These are phyloP conservation scores for Apiospora malaysiana DNA, from an alignment of 2,329 filamentous ascomycete genomes.

Conservation along the genomic window DNA sequence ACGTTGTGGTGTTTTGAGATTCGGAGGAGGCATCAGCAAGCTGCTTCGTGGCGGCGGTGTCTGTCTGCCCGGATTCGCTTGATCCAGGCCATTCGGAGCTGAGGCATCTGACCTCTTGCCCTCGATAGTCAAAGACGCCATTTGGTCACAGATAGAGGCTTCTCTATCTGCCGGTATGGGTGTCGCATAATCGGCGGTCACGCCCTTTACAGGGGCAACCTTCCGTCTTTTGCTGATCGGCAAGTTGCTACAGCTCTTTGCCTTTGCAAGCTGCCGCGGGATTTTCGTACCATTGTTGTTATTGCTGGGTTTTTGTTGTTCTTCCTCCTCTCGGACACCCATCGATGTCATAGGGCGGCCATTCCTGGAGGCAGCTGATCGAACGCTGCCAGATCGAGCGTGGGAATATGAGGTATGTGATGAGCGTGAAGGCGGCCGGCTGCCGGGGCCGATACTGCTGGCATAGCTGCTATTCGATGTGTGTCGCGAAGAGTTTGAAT, in stretches of 20 bases:
- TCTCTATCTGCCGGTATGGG: constrained; percentile 15
- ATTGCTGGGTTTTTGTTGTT: constrained; percentile 33
- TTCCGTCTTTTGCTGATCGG: constrained; percentile 29
- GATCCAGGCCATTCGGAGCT: constrained; percentile 42
- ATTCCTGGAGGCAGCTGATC: constrained; percentile 35
- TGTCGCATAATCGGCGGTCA: background rate
- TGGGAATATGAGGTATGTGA: constrained; percentile 31
- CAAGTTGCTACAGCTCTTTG: constrained; percentile 26
- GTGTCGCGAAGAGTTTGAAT: constrained; percentile 30
- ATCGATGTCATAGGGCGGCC: constrained; percentile 39
- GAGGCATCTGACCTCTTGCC: constrained; percentile 30
- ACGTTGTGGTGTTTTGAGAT: constrained; percentile 36
- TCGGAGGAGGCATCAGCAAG: constrained; percentile 28
- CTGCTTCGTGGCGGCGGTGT: constrained; percentile 32
- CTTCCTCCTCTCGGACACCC: constrained; percentile 35
- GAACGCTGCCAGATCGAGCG: constrained; percentile 30
- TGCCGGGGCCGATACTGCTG: constrained; percentile 44
- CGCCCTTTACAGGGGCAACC: background rate
- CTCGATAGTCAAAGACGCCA: constrained; percentile 8
- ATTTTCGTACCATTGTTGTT: constrained; percentile 47
- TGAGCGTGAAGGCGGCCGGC: constrained; percentile 40
- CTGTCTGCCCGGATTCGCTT: constrained; percentile 50
- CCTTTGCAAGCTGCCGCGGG: constrained; percentile 30
- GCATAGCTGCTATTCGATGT: constrained; percentile 42
- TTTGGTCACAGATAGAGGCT: constrained; percentile 4